These are phyloP conservation scores for Capsicum chinense DNA, from an alignment of 257 asterid species.

Conservation along the genomic window DNA sequence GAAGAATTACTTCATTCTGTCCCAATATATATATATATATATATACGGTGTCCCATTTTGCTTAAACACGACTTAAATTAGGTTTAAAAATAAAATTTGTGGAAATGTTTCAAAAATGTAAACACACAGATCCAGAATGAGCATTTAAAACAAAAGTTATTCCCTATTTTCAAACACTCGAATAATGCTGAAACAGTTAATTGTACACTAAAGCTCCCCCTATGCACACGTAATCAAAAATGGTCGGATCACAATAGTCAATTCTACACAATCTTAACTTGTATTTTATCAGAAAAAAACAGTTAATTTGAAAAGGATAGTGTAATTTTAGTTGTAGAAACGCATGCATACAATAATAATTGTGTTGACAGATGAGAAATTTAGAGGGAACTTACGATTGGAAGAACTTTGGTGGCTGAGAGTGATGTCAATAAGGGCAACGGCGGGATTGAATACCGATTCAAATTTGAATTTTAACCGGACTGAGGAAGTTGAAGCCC, in stretches of 20 bases:
- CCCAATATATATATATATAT: neutral
- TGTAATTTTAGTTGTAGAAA: neutral
- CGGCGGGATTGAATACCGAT: neutral
- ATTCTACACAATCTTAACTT: too few species aligned
- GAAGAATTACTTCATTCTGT: neutral
- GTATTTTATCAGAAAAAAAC: neutral
- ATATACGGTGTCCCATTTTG: neutral
- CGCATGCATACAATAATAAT: too few species aligned
- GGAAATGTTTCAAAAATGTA: neutral
- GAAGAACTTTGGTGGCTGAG: neutral
- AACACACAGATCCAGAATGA: neutral
- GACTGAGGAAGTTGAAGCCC: conserved; percentile 9
- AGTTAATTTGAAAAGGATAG: neutral
- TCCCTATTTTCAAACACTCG: neutral
- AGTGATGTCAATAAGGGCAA: neutral
- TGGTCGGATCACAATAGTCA: too few species aligned
- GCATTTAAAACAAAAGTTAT: neutral
- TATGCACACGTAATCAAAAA: too few species aligned
- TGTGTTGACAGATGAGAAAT: neutral
- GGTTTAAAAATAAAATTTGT: neutral
- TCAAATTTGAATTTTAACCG: neutral
- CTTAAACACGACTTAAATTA: neutral
- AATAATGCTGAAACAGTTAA: too few species aligned
- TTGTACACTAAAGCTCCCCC: too few species aligned
- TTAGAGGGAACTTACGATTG: neutral